A percentile compares a stretch with the other conserved stretches of the same genome.
Conservation (phyloP, 495 filamentous ascomycete genomes). For the Tuber borchii region DNA sequence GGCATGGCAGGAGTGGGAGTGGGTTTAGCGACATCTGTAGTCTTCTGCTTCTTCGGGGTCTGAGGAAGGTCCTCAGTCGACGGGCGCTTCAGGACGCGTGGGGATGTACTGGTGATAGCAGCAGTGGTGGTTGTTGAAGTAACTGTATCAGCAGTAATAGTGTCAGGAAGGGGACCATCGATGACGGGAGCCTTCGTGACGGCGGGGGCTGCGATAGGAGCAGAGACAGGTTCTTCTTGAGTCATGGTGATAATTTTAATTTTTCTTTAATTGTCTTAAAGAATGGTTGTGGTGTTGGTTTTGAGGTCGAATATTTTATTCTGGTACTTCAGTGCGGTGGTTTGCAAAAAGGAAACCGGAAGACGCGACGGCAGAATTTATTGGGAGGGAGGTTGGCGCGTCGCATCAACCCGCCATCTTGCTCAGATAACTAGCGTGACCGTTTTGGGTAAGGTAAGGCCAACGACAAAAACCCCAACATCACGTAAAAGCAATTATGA, state of each 20-base stretch:
- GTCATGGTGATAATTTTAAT: neutral
- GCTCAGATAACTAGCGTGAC: neutral
- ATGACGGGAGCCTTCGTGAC: neutral
- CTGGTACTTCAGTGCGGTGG: neutral
- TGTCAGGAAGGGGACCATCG: neutral
- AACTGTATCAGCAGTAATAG: neutral
- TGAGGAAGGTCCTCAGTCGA: conserved; percentile 21
- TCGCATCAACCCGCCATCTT: conserved; percentile 1
- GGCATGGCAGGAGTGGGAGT: conserved; percentile 6
- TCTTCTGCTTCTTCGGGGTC: conserved; percentile 29
- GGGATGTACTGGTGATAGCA: conserved; percentile 6
- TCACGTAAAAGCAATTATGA: conserved; percentile 3
- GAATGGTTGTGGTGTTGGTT: neutral
- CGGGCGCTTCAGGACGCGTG: conserved; percentile 31
- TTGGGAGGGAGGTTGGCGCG: neutral
- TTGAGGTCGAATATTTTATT: neutral
- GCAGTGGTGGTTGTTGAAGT: conserved; percentile 11
- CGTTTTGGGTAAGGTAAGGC: neutral
- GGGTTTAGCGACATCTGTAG: neutral
- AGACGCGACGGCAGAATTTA: conserved; percentile 4
- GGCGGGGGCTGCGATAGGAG: neutral
- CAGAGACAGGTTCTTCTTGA: neutral
- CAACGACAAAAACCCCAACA: neutral
- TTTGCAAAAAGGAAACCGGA: neutral
- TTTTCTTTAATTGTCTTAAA: neutral